Base-by-base conservation (phyloP, 345 rosid species). In the Anastatica hierochuntica region DNA sequence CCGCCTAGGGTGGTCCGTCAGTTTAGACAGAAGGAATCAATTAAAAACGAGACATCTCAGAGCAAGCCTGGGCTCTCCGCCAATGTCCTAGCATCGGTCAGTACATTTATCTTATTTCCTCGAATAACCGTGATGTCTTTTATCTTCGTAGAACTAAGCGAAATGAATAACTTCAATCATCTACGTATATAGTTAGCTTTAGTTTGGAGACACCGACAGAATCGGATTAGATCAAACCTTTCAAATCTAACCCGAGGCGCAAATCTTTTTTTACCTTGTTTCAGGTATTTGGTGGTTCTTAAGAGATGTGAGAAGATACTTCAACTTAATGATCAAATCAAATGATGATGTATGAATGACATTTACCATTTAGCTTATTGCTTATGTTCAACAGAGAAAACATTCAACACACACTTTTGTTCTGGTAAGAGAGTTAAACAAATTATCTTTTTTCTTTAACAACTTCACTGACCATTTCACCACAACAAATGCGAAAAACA, bases 11-110 rank as follows among this genome's bases (percentile, higher is more conserved):
- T 62, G 35, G 48, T 80, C 62, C 90, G 84, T 11, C 76, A 78
- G 34, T 82, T 87, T 56, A 74, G 72, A 10, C 98, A 84, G 78
- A 87, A 68, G 68, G 73, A 72, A 64, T 80, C 96, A 20, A 76
- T 90, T 13, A 70, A 57, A 12, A 68, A 70, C 19, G 72, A 71
- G 55, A 37, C 71, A 18, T 49, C 72, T 58, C 57, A 76, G 65
- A 70, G 70, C 55, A 84, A 81, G 57, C 72, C 81, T 24, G 60
- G 59, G 27, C 83, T 90, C 51, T 87, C 98, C n/a, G 71, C 72
- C 29, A 95, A 84, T 34, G 15, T 83, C 47, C 71, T 88, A 35
- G 76, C 86, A 36, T 84, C 80, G 81, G 83, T 83, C 56, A 80
- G 87, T 69, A 3, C 63, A 10, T 23, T 10, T 24, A 10, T 31